Conservation (phyloP, 768 basidiomycete species). For the Tephrocybe sp. region DNA sequence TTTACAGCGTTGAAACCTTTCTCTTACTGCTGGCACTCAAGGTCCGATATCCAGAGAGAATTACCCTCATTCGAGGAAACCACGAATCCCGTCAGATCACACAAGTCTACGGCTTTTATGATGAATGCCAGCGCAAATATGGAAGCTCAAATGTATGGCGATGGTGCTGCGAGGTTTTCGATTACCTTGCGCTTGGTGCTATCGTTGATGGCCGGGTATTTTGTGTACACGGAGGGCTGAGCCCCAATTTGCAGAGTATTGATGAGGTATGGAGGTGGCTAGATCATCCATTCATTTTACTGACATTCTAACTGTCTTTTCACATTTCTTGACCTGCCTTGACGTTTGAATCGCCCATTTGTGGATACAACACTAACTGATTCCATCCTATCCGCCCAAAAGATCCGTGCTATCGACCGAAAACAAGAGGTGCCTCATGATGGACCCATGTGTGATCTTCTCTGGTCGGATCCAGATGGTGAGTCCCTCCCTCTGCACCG, state of each 20-base stretch:
- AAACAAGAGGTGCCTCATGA: constrained; percentile 99
- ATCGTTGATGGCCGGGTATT: constrained; percentile 98
- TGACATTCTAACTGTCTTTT: constrained; percentile 1
- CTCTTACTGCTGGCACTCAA: constrained; percentile 93
- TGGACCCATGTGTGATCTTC: constrained; percentile 96
- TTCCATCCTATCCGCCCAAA: constrained; percentile 7
- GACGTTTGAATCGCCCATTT: background rate
- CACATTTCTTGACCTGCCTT: background rate
- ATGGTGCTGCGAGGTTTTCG: constrained; percentile 98
- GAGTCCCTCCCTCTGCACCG: constrained; percentile 18
- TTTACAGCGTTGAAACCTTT: constrained; percentile 96
- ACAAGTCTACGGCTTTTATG: constrained; percentile 92
- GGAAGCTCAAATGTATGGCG: constrained; percentile 94
- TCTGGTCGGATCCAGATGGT: constrained; percentile 99
- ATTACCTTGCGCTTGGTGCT: constrained; percentile 92
- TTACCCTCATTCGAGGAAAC: constrained; percentile 96
- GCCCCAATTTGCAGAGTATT: constrained; percentile 81
- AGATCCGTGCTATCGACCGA: constrained; percentile 94
- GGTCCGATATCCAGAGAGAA: constrained; percentile 95
- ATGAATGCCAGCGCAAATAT: constrained; percentile 97
- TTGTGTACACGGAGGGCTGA: constrained; percentile 96
- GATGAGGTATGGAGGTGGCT: constrained; percentile 68
- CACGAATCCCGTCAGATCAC: constrained; percentile 98
- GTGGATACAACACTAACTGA: background rate
- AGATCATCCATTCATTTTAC: constrained; percentile 4